Evolutionary conservation across 1,284 basidiomycete species (phyloP), one percentile per base, ranked within the genome.

Genomic region (Xanthoconium separans): DNA sequence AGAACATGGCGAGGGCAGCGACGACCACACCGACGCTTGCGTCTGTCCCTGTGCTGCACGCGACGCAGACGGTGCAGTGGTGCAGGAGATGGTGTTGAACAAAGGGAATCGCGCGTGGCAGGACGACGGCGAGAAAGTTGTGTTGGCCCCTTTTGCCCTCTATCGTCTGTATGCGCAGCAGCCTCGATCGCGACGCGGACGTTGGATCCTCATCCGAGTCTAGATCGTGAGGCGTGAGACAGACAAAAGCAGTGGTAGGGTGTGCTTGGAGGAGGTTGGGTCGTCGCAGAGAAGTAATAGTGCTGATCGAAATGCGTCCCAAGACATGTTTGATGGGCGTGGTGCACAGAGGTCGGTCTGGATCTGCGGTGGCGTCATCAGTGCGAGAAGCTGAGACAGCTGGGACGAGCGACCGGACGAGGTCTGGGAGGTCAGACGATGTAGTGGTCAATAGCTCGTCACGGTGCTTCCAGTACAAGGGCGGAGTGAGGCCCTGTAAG

Each of bases 381-480:
- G 45, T 15, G 8, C 47, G 43, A 22, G 45, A 31, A 37, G n/a
- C 18, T 18, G 36, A 37, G n/a, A n/a, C 36, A 13, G 56, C 44
- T 0, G 65, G 63, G 7, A 85, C 72, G 8, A 91, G 60, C 0
- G 62, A 61, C 2, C 65, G 64, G 12, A 93, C 75, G 2, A 85
- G 53, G 6, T 63, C 63, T 9, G 77, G 73, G 8, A 92, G 73
- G 0, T 77, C 74, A 0, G 70, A 62, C n/a, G 86, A 75, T 6
- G 64, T 58, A 8, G 71, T 69, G 0, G 63, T 44, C 13, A 93
- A 69, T n/a, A 95, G 73, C 13, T 61, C 57, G 1, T 73, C 62
- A 22, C 73, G 73, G 61, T 90, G 70, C 33, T 62, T 60, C 93
- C 93, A 95, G 65, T 89, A 95, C 12, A 86, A 55, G 10, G 72